Base-by-base conservation (phyloP, 345 rosid genomes). In the Populus davidiana region DNA sequence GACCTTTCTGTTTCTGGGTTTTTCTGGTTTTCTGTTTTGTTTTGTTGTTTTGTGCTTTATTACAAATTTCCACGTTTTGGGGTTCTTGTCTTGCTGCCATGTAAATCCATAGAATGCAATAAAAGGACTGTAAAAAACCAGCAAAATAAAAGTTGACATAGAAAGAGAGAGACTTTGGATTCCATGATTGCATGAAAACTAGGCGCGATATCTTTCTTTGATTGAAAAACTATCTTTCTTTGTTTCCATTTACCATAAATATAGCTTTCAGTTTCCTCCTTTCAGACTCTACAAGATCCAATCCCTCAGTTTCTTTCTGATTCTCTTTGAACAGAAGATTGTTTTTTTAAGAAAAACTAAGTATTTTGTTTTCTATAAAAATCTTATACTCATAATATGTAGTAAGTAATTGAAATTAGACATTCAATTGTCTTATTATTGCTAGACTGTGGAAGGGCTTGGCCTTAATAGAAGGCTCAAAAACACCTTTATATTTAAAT, bases 41-140 rank as follows among this genome's bases (percentile, higher is more conserved):
- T 50, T 59, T 52, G 5, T 31, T 39, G n/a, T 69, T 68, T 54
- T 25, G 11, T 78, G 17, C 16, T 69, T 43, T 35, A 23, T 59
- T 29, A 62, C 77, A 69, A 7, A 68, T 52, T 54, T 54, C 77
- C 78, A 50, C 31, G 31, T 76, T 68, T 72, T 61, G 6, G 65
- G 79, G 63, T 8, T 69, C 64, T 35, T 70, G 74, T 66, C 65
- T 36, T 70, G 76, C 67, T 75, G 16, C 21, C 23, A 18, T 54
- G 31, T 21, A 41, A 21, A 62, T 77, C 63, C 27, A 70, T 44
- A 65, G 43, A 47, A 38, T 64, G 56, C 16, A 71, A n/a, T 36
- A 43, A 72, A n/a, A 29, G 18, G 62, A 62, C 73, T 5, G 38
- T 25, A 14, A 49, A 43, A 44, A 44, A 70, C 3, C 50, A 25